Conservation (phyloP, 2,329 filamentous ascomycete species). For the Diaporthe citriasiana region DNA sequence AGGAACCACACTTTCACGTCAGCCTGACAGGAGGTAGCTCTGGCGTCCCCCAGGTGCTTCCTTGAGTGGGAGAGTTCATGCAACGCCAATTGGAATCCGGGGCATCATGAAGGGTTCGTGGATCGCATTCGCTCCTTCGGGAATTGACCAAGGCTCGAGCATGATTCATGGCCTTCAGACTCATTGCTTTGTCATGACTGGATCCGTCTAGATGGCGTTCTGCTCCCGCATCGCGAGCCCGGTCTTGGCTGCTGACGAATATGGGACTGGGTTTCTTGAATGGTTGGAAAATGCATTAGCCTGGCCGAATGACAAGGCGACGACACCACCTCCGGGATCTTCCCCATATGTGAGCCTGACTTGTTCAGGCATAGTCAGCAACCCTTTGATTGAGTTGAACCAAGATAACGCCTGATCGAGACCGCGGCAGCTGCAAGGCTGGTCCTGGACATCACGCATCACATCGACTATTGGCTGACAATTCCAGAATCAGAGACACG, state of each 20-base stretch:
- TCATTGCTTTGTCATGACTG: conserved; percentile 34
- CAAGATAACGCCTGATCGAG: conserved; percentile 32
- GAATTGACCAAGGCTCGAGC: conserved; percentile 10
- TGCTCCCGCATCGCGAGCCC: conserved; percentile 12
- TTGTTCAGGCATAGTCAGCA: conserved; percentile 30
- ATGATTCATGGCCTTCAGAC: conserved; percentile 36
- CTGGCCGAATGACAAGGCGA: conserved; percentile 29
- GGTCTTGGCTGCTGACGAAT: conserved; percentile 30
- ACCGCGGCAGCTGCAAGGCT: conserved; percentile 32
- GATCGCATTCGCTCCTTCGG: conserved; percentile 24
- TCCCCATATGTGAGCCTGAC: conserved; percentile 34
- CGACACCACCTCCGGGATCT: conserved; percentile 39
- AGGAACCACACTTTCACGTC: not conserved
- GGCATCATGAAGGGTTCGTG: conserved; percentile 12
- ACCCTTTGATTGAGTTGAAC: conserved; percentile 22
- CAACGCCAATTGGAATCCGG: not conserved
- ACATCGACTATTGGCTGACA: conserved; percentile 37
- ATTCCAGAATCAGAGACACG: conserved; percentile 27
- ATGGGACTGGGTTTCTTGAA: conserved; percentile 18
- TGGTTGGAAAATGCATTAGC: conserved; percentile 32
- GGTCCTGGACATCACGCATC: conserved; percentile 32
- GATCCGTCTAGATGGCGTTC: conserved; percentile 23
- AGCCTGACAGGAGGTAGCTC: conserved; percentile 12
- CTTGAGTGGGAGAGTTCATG: conserved; percentile 25
- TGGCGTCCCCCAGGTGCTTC: conserved; percentile 18